phyloP scores from a whole-genome alignment of 371 early-diverging fungal genomes.

The Batrachochytrium dendrobatidis region DNA sequence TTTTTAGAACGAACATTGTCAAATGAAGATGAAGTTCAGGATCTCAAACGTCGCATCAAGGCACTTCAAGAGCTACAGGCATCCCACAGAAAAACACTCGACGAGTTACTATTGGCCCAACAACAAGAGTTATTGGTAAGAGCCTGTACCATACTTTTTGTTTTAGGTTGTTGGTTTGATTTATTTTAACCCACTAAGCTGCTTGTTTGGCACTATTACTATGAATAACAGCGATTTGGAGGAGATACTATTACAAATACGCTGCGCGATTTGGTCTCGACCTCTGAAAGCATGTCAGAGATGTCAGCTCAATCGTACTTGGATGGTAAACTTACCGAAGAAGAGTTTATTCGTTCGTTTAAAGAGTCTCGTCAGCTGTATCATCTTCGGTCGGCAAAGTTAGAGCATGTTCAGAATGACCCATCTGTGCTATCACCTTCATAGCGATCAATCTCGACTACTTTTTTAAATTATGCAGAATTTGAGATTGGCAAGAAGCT shows the following conservation, averaged over 20 bases:
- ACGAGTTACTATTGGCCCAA: conserved; percentile 6
- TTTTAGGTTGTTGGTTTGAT: neutral
- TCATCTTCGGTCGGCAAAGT: conserved; percentile 19
- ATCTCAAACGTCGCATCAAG: conserved; percentile 5
- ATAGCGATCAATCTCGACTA: no score
- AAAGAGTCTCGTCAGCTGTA: conserved; percentile 17
- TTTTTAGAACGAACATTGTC: neutral
- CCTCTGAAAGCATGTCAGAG: conserved; percentile 15
- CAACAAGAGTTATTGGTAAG: conserved; percentile 9
- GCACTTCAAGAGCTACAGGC: conserved; percentile 9
- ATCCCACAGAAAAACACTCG: conserved; percentile 4
- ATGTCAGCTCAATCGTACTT: conserved; percentile 11
- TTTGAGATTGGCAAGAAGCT: no score
- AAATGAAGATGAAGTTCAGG: conserved; percentile 6
- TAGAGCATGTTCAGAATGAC: conserved; percentile 11
- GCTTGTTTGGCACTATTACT: no score
- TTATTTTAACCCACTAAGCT: neutral
- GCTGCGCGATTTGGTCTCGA: conserved; percentile 12
- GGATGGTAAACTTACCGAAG: conserved; percentile 11
- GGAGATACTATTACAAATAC: conserved; percentile 13
- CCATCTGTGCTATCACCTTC: conserved; percentile 3
- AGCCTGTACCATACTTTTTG: neutral
- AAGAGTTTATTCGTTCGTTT: conserved; percentile 24
- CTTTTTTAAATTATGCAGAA: no score
- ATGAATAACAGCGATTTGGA: conserved; percentile 15